Evolutionary conservation across 257 asterid species (phyloP).

Genomic region (Penstemon eatonii): DNA sequence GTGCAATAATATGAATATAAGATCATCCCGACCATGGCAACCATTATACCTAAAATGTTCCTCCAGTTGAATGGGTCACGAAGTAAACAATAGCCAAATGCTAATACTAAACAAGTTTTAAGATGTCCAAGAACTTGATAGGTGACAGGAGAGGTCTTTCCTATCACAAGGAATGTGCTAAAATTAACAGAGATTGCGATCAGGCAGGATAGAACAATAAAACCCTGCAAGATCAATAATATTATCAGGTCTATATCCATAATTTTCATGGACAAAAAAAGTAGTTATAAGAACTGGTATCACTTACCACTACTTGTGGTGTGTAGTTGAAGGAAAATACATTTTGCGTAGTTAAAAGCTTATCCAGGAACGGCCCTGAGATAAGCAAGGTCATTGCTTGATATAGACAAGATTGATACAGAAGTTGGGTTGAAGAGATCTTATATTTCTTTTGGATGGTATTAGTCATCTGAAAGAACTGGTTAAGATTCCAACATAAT

Average conservation of each 20-base stretch:
- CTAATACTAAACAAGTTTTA: constrained; percentile 66
- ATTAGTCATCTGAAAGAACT: constrained; percentile 79
- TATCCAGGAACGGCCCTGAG: constrained; percentile 82
- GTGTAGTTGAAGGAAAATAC: constrained; percentile 80
- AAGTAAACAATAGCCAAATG: constrained; percentile 58
- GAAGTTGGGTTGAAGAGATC: constrained; percentile 84
- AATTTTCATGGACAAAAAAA: not conserved
- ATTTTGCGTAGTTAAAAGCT: constrained; percentile 64
- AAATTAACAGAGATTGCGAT: constrained; percentile 65
- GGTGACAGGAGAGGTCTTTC: constrained; percentile 73
- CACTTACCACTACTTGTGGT: constrained; percentile 66
- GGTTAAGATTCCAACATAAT: constrained; percentile 51
- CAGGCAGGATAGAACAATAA: constrained; percentile 61
- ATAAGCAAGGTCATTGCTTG: constrained; percentile 77
- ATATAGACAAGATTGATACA: constrained; percentile 81
- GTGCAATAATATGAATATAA: constrained; percentile 55
- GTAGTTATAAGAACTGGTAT: not conserved
- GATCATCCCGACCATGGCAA: constrained; percentile 62
- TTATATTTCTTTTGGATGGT: constrained; percentile 87
- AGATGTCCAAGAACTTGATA: constrained; percentile 79
- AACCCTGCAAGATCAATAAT: constrained; percentile 39
- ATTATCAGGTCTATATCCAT: not conserved
- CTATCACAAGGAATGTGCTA: constrained; percentile 71
- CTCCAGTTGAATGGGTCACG: constrained; percentile 70
- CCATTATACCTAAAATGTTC: constrained; percentile 55